phyloP scores from a whole-genome alignment of 495 filamentous ascomycete genomes.

The Aspergillus affinis region DNA sequence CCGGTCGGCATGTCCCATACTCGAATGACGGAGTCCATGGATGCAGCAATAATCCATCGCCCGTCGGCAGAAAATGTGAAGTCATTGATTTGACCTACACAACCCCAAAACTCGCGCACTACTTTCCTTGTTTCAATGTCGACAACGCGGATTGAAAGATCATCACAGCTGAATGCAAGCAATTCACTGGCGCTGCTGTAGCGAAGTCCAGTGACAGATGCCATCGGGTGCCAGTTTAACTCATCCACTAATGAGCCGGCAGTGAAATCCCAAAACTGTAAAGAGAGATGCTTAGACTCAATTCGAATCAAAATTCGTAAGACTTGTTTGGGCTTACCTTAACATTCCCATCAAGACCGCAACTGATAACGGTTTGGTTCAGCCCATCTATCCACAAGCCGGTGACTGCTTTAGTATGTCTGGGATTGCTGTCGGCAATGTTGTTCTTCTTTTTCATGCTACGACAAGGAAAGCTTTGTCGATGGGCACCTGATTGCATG shows the following conservation, averaged over 20 bases:
- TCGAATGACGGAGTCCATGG: conserved; percentile 76
- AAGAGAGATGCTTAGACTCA: background rate
- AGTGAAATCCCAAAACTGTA: conserved; percentile 85
- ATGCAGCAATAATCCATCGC: conserved; percentile 88
- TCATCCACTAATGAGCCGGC: conserved; percentile 76
- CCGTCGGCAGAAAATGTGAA: conserved; percentile 92
- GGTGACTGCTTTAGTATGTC: conserved; percentile 79
- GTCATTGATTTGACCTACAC: conserved; percentile 75
- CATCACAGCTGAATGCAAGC: conserved; percentile 85
- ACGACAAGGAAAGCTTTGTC: conserved; percentile 77
- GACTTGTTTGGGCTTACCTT: conserved; percentile 48
- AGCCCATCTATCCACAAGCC: conserved; percentile 82
- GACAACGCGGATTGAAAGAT: conserved; percentile 81
- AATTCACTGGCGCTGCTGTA: conserved; percentile 82
- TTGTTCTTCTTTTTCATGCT: conserved; percentile 60
- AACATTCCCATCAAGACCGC: conserved; percentile 86
- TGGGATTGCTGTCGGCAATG: conserved; percentile 48
- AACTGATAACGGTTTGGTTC: conserved; percentile 80
- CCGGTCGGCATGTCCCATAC: conserved; percentile 96
- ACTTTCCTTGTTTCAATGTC: conserved; percentile 88
- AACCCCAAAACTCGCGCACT: conserved; percentile 91
- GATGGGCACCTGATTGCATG: conserved; percentile 84
- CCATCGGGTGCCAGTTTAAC: conserved; percentile 81
- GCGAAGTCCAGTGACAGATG: conserved; percentile 69
- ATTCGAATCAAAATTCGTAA: background rate